Evolutionary conservation across 805 yeast species (phyloP), one percentile per base, ranked within the genome.

Genomic region (Sugiyamaella qingdaonensis): DNA sequence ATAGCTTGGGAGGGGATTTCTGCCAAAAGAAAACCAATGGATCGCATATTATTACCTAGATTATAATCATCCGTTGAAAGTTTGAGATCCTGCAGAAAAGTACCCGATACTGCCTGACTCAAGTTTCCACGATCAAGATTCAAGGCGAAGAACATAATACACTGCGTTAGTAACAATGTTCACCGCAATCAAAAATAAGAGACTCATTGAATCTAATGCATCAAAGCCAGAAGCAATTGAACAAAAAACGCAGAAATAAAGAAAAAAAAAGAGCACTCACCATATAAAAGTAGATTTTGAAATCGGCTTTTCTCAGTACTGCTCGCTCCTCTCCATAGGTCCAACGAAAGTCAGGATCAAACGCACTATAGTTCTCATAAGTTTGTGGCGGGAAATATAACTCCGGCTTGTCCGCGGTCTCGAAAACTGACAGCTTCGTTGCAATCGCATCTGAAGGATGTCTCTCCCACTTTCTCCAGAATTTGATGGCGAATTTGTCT

Each of bases 1-100:
- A 85, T 69, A 58, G 84, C 70, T 62, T 84, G 88, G 2, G 88
- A 82, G 0, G 89, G 90, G 10, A 84, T 68, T 64, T 85, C 89
- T 13, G 85, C 80, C n/a, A 71, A 63, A 51, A 84, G 66, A 61
- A 85, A 84, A 37, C 80, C 73, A 2, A 80, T 71, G 51, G 75
- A 71, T 58, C 78, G 78, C 37, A 85, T 70, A 1, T 87, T 81
- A 58, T 73, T 77, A 19, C 86, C 89, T 35, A 72, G 62, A 64
- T 84, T 85, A 64, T 75, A 82, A 54, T 84, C 79, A 59, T 79
- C 70, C 13, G 85, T 81, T 21, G 76, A 75, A 61, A 84, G 61
- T 0, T 70, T 63, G 53, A 82, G 68, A 57, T 83, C 86, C 1
- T 64, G 68, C 47, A 82, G 64, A 58, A 84, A 58, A 57, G 78